These are phyloP conservation scores for Yamadazyma olivae DNA, from an alignment of 805 yeast genomes.

Conservation along the genomic window DNA sequence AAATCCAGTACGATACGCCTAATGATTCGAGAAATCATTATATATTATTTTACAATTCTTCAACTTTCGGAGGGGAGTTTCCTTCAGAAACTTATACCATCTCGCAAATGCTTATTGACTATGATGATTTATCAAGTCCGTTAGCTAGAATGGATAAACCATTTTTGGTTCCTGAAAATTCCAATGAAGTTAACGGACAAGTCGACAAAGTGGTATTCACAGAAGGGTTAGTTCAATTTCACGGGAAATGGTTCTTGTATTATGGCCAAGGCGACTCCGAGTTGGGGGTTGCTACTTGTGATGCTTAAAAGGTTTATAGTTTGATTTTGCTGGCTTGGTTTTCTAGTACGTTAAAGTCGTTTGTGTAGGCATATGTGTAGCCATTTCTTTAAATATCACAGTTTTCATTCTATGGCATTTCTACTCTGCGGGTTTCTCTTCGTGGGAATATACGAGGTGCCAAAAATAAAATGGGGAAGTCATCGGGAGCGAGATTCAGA, in stretches of 20 bases:
- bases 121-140: slow-evolving; percentile 36
- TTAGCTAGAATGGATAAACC: slow-evolving; percentile 37
- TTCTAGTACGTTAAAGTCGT: too few relatives aligned
- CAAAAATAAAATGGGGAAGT: too few relatives aligned
- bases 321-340: too few relatives aligned
- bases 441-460: too few relatives aligned
- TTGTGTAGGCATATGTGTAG: too few relatives aligned
- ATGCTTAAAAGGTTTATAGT: too few relatives aligned
- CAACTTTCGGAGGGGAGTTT: slow-evolving; percentile 34
- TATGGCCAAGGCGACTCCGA: slow-evolving; percentile 44
- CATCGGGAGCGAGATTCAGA: too few relatives aligned
- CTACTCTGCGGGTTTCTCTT: too few relatives aligned
- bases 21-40: slow-evolving; percentile 23
- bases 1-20: slow-evolving; percentile 19
- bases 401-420: too few relatives aligned
- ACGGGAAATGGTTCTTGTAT: slow-evolving; percentile 40
- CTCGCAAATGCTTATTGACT: slow-evolving; percentile 40
- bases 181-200: slow-evolving; percentile 36
- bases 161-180: slow-evolving; percentile 28
- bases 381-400: too few relatives aligned
- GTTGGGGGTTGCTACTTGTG: slow-evolving; percentile 40
- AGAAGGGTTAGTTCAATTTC: slow-evolving; percentile 41
- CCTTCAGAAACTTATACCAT: slow-evolving; percentile 31
- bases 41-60: slow-evolving; percentile 36
- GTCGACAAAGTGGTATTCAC: slow-evolving; percentile 42